Base-by-base conservation (phyloP, 176 grass and related monocot genomes). In the Echinochloa phyllopogon region DNA sequence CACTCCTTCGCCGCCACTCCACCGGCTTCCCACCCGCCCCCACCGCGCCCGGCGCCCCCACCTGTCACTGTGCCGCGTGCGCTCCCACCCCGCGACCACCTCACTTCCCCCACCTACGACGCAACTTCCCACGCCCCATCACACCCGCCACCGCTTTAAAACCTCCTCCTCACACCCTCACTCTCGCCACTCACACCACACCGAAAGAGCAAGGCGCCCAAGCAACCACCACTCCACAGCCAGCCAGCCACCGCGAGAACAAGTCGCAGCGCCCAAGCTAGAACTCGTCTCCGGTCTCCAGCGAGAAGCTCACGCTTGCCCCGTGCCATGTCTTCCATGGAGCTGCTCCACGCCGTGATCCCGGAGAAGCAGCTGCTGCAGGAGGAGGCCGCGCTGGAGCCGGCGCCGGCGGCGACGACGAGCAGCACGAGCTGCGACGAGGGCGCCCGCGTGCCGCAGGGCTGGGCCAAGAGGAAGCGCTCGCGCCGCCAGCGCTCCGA, bases 391-490 rank as follows among this genome's bases (percentile, higher is more conserved):
- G 75, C 65, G 65, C 20, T 36, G 23, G 38, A 49, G 40, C 64
- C 65, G 33, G 3, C 77, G 41, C 24, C 80, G 47, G 14, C 68
- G 42, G 59, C 65, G n/a, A 79, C 84, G 15, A 51, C 72, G 44
- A 98, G 84, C 69, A 85, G 82, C 59, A 83, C 71, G 6, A 80
- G 87, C 79, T 82, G 90, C 12, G 89, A 92, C 27, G 91, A 94
- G 16, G 85, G 83, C 79, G 74, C 49, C 36, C 83, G 72, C 65
- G 48, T 92, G 49, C 96, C 88, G 15, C 91, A 95, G 20, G 93
- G 96, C 6, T 95, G 93, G 91, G 87, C 94, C 9, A 96, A 99
- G 86, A 73, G 84, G 86, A 99, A 99, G 91, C 64, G 96, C 13
- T 94, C 91, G 51, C 92, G 92, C n/a, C 93, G 93, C 50, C 87